These are phyloP conservation scores for Mariannaea elegans DNA, from an alignment of 2,329 filamentous ascomycete genomes.

Conservation along the genomic window DNA sequence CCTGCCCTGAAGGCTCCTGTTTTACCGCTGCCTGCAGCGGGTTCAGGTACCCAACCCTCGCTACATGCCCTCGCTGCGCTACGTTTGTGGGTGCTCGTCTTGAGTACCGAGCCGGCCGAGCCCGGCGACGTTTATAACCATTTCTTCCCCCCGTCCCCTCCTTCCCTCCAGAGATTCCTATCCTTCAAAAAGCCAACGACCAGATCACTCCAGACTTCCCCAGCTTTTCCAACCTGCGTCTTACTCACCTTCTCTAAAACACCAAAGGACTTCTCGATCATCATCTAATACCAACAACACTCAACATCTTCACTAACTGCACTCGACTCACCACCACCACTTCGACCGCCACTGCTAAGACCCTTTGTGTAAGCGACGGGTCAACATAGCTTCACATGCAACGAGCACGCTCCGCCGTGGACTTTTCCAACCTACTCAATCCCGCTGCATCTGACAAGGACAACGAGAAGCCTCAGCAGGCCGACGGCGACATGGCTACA, in stretches of 20 bases:
- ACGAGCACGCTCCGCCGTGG: constrained; percentile 76
- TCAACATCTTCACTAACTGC: not conserved
- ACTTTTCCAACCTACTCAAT: constrained; percentile 80
- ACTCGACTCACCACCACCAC: constrained; percentile 18
- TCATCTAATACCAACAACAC: not conserved
- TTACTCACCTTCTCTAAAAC: constrained; percentile 8
- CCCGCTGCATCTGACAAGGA: constrained; percentile 50
- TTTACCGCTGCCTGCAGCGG: constrained; percentile 38
- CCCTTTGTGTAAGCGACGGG: constrained; percentile 23
- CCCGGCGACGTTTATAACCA: constrained; percentile 46
- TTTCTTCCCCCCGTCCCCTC: constrained; percentile 41
- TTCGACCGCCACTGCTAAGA: constrained; percentile 21
- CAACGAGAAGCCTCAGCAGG: constrained; percentile 41
- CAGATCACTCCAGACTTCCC: constrained; percentile 38
- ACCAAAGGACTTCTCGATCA: constrained; percentile 8
- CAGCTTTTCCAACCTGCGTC: constrained; percentile 22
- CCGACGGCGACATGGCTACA: constrained; percentile 56
- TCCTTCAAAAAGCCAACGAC: constrained; percentile 34
- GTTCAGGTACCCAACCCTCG: constrained; percentile 33
- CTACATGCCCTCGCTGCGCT: constrained; percentile 34
- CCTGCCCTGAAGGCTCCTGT: constrained; percentile 36
- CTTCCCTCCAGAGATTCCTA: constrained; percentile 36
- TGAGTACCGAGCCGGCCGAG: constrained; percentile 44
- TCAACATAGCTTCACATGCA: constrained; percentile 71
- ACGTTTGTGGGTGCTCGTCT: constrained; percentile 30